Evolutionary conservation across 1,284 basidiomycete species (phyloP), one percentile per base, ranked within the genome.

Genomic region (Mycena sp.): DNA sequence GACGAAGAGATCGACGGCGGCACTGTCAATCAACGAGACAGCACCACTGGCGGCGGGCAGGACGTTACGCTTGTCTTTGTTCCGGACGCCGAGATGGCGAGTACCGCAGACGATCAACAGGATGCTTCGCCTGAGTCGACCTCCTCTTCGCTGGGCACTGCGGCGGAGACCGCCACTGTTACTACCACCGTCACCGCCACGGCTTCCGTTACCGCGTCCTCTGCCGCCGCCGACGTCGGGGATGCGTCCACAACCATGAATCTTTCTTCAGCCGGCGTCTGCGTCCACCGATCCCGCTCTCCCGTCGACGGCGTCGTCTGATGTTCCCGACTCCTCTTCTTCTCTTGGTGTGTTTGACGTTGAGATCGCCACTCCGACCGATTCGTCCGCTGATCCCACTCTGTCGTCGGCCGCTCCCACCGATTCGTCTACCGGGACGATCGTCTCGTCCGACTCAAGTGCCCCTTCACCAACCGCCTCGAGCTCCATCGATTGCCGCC

Each of bases 31-130:
- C 14, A 7, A 35, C 32, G 32, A 7, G 32, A 35, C 32, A 14
- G 32, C 32, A 35, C 9, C 32, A 35, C n/a, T n/a, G n/a, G 32
- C 32, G 14, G 14, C 32, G 14, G 32, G 28, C 77, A 75, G 65
- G 81, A 80, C 52, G 84, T 86, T 21, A 81, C 80, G 1, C 76
- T 87, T 12, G 72, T 82, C 14, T 87, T 86, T 69, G 77, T 75
- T 2, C 79, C 83, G 10, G 69, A 70, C 9, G 67, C 17, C 1
- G 40, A 16, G 5, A 26, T 9, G 21, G 26, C 25, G 10, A 21
- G 14, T 35, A 35, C 7, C 9, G 72, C 79, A 6, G 65, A 72
- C 17, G 67, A 64, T 9, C 58, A 63, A 38, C 61, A 37, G 29
- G 54, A 28, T 11, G 28, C 48, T 21, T 21, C 60, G 3, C 52